Evolutionary conservation across 2,329 filamentous ascomycete genomes (phyloP).

Genomic region (Cercospora zeae-maydis): DNA sequence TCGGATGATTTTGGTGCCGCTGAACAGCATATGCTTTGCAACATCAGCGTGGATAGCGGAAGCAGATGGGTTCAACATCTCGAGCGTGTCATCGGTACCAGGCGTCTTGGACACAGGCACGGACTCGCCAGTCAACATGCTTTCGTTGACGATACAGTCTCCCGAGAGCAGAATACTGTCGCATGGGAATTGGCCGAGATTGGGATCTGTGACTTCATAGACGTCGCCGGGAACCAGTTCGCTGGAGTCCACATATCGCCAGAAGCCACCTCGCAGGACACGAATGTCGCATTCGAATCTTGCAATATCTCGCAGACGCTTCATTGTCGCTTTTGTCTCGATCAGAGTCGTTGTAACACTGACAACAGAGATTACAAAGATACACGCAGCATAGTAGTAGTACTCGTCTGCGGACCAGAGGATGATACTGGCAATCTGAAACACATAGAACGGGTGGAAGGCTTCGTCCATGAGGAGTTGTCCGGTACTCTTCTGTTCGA

Average conservation of each 20-base stretch:
- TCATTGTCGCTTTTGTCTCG: conserved; percentile 92
- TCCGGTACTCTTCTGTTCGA: conserved; percentile 79
- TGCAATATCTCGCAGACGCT: conserved; percentile 82
- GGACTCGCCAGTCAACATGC: conserved; percentile 96
- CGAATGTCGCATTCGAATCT: conserved; percentile 93
- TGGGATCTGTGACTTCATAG: conserved; percentile 94
- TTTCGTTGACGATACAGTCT: conserved; percentile 98
- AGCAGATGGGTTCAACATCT: conserved; percentile 70
- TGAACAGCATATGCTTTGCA: conserved; percentile 87
- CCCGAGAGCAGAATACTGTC: conserved; percentile 88
- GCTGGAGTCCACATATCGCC: conserved; percentile 80
- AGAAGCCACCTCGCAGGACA: conserved; percentile 91
- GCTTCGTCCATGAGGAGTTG: conserved; percentile 90
- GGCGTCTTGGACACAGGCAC: conserved; percentile 93
- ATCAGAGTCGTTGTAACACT: conserved; percentile 87
- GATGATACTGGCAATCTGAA: conserved; percentile 89
- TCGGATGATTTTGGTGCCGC: conserved; percentile 91
- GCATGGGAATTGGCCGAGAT: conserved; percentile 79
- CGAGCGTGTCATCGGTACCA: conserved; percentile 74
- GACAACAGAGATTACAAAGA: conserved; percentile 88
- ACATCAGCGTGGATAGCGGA: conserved; percentile 78
- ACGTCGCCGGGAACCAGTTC: conserved; percentile 94
- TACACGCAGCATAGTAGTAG: conserved; percentile 95
- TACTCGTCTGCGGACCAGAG: conserved; percentile 96
- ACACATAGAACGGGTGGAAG: conserved; percentile 97